Evolutionary conservation across 805 yeast species (phyloP).

Genomic region (Metschnikowia lachancei): DNA sequence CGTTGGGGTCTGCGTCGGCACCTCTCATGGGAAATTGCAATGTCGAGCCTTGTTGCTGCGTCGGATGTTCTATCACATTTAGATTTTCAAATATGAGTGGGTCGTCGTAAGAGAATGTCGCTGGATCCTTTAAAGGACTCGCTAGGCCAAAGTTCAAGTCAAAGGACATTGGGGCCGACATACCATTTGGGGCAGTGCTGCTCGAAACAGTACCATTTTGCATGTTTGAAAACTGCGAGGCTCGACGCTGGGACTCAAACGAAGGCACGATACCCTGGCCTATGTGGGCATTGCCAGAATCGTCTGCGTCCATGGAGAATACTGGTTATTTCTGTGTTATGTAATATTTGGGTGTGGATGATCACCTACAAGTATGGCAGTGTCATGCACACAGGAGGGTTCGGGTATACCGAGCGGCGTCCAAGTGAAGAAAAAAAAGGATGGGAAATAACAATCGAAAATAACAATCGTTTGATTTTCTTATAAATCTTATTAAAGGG

Average conservation of each 20-base stretch:
- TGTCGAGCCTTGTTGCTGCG: background rate
- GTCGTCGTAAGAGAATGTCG: constrained; percentile 7
- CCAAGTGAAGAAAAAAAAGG: too few species aligned
- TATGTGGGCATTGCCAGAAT: background rate
- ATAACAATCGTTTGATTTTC: too few species aligned
- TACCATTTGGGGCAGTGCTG: background rate
- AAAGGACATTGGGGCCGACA: background rate
- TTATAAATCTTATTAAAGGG: too few species aligned
- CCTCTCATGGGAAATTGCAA: background rate
- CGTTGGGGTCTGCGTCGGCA: background rate
- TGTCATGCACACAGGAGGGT: too few species aligned
- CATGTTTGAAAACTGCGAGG: background rate
- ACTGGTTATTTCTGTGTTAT: background rate
- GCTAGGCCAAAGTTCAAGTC: constrained; percentile 6
- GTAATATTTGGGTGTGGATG: background rate
- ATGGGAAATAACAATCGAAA: too few species aligned
- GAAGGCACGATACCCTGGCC: background rate
- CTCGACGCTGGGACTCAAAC: background rate
- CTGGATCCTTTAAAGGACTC: constrained; percentile 7
- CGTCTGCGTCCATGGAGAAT: background rate
- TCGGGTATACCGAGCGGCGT: too few species aligned
- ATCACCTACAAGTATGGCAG: too few species aligned
- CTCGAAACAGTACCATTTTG: background rate
- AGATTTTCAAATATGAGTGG: constrained; percentile 7
- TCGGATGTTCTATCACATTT: background rate